These are phyloP conservation scores for Rhodosorus marinus DNA, from an alignment of 23 red algal genomes.

Conservation along the genomic window DNA sequence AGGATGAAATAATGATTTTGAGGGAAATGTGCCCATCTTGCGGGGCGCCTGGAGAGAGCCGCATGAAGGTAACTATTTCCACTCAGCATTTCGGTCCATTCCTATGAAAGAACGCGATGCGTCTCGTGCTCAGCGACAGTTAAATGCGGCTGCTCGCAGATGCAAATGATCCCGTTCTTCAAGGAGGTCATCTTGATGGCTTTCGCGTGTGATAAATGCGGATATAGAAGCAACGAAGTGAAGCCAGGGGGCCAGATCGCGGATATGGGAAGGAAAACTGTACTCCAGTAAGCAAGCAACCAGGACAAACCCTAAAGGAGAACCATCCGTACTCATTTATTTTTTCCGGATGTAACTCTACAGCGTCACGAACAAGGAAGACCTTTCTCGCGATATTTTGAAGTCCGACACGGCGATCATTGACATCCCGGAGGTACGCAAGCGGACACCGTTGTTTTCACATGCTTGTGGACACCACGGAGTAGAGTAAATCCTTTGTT, in stretches of 20 bases:
- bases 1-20: slow-evolving; percentile 12
- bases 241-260: slow-evolving; percentile 10
- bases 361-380: background rate
- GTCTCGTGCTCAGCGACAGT: no score
- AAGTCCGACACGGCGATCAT: slow-evolving; percentile 18
- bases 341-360: no score
- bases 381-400: slow-evolving; percentile 21
- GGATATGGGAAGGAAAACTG: background rate
- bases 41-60: slow-evolving; percentile 18
- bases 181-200: slow-evolving; percentile 24
- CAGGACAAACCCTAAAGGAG: no score
- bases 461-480: no score
- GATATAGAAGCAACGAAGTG: slow-evolving; percentile 19
- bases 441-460: no score
- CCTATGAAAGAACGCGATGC: no score
- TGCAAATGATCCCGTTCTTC: slow-evolving; percentile 25
- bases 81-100: no score
- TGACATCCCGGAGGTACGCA: slow-evolving; percentile 5
- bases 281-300: no score
- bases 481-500: no score
- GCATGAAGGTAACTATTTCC: slow-evolving; percentile 19
- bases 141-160: no score
- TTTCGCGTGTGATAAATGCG: slow-evolving; percentile 20
- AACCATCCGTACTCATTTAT: no score
- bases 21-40: slow-evolving; percentile 11